Evolutionary conservation across 306 rosid genomes (phyloP), one percentile per base, ranked within the genome.

Genomic region (Astragalus membranaceus): DNA sequence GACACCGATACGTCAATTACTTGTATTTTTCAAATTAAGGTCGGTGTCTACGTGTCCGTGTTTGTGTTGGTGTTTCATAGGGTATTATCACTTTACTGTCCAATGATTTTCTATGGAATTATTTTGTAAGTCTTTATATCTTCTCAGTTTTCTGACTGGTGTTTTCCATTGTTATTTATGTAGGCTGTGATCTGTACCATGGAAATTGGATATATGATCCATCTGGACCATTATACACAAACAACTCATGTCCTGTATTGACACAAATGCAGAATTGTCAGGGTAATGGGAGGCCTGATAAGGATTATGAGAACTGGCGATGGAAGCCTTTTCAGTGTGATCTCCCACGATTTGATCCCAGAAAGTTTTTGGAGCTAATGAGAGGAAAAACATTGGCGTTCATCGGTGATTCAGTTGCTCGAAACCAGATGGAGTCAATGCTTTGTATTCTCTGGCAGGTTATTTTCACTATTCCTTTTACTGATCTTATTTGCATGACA

Each of bases 251-350:
- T 81, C 99, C 99, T 63, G 81, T 91, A 57, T 50, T 91, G 72
- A 88, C 99, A 37, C 99, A 86, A 86, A 94, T 85, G 88, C 97
- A 94, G 78, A 94, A 94, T 74, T 94, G 99, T 74, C 96, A 86
- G 82, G 97, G 96, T 49, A 94, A 94, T 77, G 99, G 99, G 61
- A 87, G 99, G 72, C 99, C 99, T 53, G 99, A 94, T 81, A 86
- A 82, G 82, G 95, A 87, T 67, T 94, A 94, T 26, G 97, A 94
- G 78, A 94, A 89, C 64, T 94, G 92, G 89, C 85, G 95, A 65
- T 94, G 99, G 99, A 94, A 89, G 78, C 99, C 99, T 44, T 80
- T 47, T 84, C 88, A 86, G 50, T 94, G 99, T 73, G 87, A 89
- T 75, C 77, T 94, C 69, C 99, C 95, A 17, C 94, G 92, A 69